Base-by-base conservation (phyloP, 2,329 filamentous ascomycete genomes). In the Corinectria fuckeliana region DNA sequence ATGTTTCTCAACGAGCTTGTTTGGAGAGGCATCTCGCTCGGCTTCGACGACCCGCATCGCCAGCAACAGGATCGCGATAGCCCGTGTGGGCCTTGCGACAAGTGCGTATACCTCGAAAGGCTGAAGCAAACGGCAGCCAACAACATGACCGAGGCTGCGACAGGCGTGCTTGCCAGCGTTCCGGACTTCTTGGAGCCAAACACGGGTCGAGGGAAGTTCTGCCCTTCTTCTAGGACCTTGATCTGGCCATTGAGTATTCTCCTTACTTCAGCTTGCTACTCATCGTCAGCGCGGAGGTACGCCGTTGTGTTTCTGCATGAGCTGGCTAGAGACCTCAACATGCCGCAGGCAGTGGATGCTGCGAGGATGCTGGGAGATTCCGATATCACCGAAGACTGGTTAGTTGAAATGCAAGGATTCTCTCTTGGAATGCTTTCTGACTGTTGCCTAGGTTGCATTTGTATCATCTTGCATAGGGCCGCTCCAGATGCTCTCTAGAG, bases 201-300 rank as follows among this genome's bases (percentile, higher is more conserved):
- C n/a, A 39, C 26, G 2, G 11, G 32, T 13, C 60, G 34, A 26
- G 44, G 49, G 8, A 62, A 60, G 4, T 71, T 71, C 38, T 48
- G 56, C 8, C 51, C 69, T n/a, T 21, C 65, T 3, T 69, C 61
- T 2, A 63, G 69, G 32, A 66, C 60, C 18, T 53, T 71, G 4
- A 61, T 62, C 21, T 71, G 69, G 69, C 69, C 69, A 5, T 50
- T 71, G 39, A 55, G 54, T 2, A 61, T 71, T 20, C 34, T 71
- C 4, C 49, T 69, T 23, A 48, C 56, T 13, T 55, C 41, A 10
- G 6, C 34, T 4, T 16, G 63, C 1, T 63, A 61, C 41, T 56
- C 61, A 1, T n/a, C 38, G 5, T 55, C 58, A 13, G 53, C 48
- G 2, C 58, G 56, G 7, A 53, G 51, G 3, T 62, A 62, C 32